Base-by-base conservation (phyloP, 352 stramenopile species). In the Pythium aphanidermatum region DNA sequence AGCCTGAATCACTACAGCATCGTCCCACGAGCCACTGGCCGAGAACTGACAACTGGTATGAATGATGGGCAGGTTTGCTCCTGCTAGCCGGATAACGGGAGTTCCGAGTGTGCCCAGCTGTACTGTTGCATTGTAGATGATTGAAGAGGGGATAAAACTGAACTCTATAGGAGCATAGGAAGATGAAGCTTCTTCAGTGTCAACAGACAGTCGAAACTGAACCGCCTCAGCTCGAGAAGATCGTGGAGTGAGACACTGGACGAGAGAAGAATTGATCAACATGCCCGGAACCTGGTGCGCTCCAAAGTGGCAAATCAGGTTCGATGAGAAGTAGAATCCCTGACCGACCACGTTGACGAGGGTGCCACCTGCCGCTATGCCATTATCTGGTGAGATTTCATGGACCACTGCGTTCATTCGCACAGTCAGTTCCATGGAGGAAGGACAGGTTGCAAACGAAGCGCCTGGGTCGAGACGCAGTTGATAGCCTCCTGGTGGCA, bases 291-390 rank as follows among this genome's bases (percentile, higher is more conserved):
- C 49, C 7, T 13, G 5, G 2, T 26, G 28, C 27, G 20, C 29
- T 17, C 63, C 63, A 49, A 72, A 68, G 11, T 47, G 50, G 35
- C 63, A 72, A 20, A 40, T 28, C n/a, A 65, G 35, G 8, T 10
- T 10, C 3, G 17, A 2, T 3, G 13, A 24, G 11, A 35, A 33
- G 12, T 11, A 19, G 25, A 72, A 68, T 4, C 46, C 53, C 36
- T 48, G 44, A 0, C 53, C 53, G 32, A 25, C 1, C 13, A 72
- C 38, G 14, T 20, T 44, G 1, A 68, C 34, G 4, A 40, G 3
- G 2, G 58, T 59, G 5, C 49, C 48, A n/a, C 55, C 63, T 3
- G 3, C 21, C 0, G 25, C 10, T 7, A 35, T 21, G n/a, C 48
- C 57, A 19, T 17, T 21, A 2, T 29, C 37, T 9, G 60, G 60